Percentiles rank a stretch among this genome's conserved stretches.
Conservation (phyloP, 768 basidiomycete genomes). For the Kwoniella shandongensis region DNA sequence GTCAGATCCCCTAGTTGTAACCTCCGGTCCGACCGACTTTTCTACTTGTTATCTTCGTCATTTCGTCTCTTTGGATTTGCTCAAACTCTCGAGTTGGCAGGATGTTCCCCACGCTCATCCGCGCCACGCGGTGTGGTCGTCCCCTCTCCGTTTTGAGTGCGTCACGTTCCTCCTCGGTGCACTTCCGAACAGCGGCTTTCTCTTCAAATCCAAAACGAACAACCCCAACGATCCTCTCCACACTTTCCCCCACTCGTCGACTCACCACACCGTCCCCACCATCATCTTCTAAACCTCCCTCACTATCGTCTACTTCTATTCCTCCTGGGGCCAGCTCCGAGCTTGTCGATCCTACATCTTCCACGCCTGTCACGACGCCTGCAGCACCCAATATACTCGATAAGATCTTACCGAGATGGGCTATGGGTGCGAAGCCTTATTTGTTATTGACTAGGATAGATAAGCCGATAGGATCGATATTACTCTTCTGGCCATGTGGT, state of each 20-base stretch:
- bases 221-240: not conserved
- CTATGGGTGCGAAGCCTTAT: conserved; percentile 62
- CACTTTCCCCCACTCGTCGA: not conserved
- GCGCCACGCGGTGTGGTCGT: conserved; percentile 2
- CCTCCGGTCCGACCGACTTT: too few relatives aligned
- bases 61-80: too few relatives aligned
- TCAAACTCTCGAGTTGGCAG: not conserved
- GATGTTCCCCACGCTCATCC: conserved; percentile 3
- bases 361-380: not conserved
- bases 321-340: conserved; percentile 13
- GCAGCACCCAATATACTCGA: conserved; percentile 30
- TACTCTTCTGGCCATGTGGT: conserved; percentile 95
- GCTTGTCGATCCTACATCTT: conserved; percentile 8
- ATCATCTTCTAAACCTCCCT: not conserved
- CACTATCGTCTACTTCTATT: not conserved
- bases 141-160: not conserved
- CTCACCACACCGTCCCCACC: not conserved
- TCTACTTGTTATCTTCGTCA: too few relatives aligned
- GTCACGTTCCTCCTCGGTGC: too few relatives aligned
- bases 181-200: too few relatives aligned
- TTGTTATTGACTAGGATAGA: conserved; percentile 82
- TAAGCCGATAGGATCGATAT: conserved; percentile 90
- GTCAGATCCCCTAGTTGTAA: too few relatives aligned
- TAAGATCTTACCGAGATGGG: conserved; percentile 39
- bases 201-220: not conserved